Conservation (phyloP, 192 early-diverging fungal genomes). For the Mortierella alpina region DNA sequence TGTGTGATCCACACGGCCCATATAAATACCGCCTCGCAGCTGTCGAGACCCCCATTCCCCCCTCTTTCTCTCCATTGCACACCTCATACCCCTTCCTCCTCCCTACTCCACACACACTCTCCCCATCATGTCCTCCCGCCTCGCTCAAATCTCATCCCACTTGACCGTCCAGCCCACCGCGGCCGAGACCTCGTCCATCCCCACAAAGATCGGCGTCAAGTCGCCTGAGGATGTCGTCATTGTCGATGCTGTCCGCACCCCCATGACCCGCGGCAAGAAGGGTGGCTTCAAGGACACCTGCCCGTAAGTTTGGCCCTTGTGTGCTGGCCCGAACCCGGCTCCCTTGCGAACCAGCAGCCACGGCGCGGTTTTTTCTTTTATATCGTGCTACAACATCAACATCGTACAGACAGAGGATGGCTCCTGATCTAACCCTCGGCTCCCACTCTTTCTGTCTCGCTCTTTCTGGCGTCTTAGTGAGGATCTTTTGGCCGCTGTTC, state of each 20-base stretch:
- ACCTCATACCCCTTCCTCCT: slow-evolving; percentile 6
- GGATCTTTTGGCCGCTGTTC: slow-evolving; percentile 80
- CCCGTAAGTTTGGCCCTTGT: slow-evolving; percentile 62
- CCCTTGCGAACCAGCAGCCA: too few relatives aligned
- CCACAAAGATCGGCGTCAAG: slow-evolving; percentile 67
- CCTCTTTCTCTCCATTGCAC: slow-evolving; percentile 10
- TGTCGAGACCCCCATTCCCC: background rate
- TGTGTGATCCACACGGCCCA: too few relatives aligned
- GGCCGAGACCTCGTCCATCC: slow-evolving; percentile 36
- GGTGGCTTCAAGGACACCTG: slow-evolving; percentile 87
- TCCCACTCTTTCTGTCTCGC: background rate
- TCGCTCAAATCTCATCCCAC: slow-evolving; percentile 65
- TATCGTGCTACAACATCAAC: background rate
- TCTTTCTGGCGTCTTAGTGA: slow-evolving; percentile 50
- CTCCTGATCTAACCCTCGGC: too few relatives aligned
- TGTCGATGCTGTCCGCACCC: slow-evolving; percentile 81
- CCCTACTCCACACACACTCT: slow-evolving; percentile 6
- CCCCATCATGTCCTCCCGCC: slow-evolving; percentile 63
- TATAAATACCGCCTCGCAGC: too few relatives aligned
- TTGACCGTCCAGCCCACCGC: slow-evolving; percentile 56
- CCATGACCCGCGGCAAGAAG: slow-evolving; percentile 78
- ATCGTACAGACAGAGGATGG: background rate
- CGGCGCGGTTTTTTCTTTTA: background rate
- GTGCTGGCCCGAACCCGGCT: background rate
- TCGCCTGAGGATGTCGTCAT: slow-evolving; percentile 87